Conservation (phyloP, 345 rosid genomes). For the Populus deltoides region DNA sequence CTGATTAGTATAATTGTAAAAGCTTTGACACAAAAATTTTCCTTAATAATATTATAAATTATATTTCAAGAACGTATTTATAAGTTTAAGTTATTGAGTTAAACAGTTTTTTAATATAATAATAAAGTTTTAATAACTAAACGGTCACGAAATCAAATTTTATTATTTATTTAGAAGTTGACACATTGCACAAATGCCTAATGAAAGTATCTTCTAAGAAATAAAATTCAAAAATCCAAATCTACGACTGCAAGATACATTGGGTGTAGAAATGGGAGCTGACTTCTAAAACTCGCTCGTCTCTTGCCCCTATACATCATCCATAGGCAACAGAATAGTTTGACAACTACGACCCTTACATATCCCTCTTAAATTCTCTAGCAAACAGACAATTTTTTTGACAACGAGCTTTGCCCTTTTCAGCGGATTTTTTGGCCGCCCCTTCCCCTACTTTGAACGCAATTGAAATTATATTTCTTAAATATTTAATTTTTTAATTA, state of each 20-base stretch:
- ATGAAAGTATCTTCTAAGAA: too few species aligned
- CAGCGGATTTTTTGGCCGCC: constrained; percentile 6
- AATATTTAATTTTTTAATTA: too few species aligned
- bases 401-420: background rate
- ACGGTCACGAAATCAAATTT: too few species aligned
- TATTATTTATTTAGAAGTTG: too few species aligned
- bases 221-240: background rate
- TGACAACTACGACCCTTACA: background rate
- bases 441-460: background rate
- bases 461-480: too few species aligned
- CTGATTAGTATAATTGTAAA: background rate
- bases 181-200: background rate
- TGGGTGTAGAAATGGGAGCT: background rate
- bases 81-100: too few species aligned
- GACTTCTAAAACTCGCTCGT: background rate
- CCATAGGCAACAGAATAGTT: background rate
- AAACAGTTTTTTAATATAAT: too few species aligned
- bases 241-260: background rate
- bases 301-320: background rate
- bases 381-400: background rate
- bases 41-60: too few species aligned
- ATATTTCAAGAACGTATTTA: too few species aligned
- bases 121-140: too few species aligned
- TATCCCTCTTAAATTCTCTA: background rate
- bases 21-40: background rate